Conservation (phyloP, 768 basidiomycete species). For the Chalciporus chontae region DNA sequence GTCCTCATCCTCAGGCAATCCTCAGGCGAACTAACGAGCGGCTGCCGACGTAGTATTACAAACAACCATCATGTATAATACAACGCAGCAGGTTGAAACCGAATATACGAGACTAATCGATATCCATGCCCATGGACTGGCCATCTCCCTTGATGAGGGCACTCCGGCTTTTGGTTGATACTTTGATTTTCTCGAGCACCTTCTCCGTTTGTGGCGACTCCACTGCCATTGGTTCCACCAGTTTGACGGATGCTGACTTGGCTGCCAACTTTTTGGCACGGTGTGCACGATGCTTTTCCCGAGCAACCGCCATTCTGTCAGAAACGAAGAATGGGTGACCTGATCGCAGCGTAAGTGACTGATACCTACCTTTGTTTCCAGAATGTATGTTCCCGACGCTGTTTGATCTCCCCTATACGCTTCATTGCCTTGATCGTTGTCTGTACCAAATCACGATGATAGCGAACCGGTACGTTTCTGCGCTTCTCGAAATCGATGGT, state of each 20-base stretch:
- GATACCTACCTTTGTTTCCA: slow-evolving; percentile 82
- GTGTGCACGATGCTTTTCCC: slow-evolving; percentile 72
- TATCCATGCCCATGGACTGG: slow-evolving; percentile 88
- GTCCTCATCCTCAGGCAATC: background rate
- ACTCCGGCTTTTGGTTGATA: slow-evolving; percentile 56
- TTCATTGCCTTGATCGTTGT: slow-evolving; percentile 97
- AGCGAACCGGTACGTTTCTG: slow-evolving; percentile 94
- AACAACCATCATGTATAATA: background rate
- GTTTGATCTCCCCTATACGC: slow-evolving; percentile 88
- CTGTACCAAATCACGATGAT: slow-evolving; percentile 89
- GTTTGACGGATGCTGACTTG: slow-evolving; percentile 52
- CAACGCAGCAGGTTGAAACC: background rate
- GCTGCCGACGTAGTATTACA: background rate
- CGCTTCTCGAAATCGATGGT: slow-evolving; percentile 99
- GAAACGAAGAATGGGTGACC: background rate
- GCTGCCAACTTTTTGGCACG: slow-evolving; percentile 61
- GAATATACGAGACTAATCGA: slow-evolving; percentile 51
- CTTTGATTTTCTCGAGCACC: slow-evolving; percentile 76
- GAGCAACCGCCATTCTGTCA: slow-evolving; percentile 77
- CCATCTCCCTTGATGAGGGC: slow-evolving; percentile 82
- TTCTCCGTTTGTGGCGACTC: slow-evolving; percentile 44
- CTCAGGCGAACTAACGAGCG: background rate
- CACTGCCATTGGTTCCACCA: slow-evolving; percentile 59
- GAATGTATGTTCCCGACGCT: slow-evolving; percentile 88
- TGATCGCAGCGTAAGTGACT: background rate